These are phyloP conservation scores for Blastocystis sp. DNA, from an alignment of 352 stramenopile genomes.

Conservation along the genomic window DNA sequence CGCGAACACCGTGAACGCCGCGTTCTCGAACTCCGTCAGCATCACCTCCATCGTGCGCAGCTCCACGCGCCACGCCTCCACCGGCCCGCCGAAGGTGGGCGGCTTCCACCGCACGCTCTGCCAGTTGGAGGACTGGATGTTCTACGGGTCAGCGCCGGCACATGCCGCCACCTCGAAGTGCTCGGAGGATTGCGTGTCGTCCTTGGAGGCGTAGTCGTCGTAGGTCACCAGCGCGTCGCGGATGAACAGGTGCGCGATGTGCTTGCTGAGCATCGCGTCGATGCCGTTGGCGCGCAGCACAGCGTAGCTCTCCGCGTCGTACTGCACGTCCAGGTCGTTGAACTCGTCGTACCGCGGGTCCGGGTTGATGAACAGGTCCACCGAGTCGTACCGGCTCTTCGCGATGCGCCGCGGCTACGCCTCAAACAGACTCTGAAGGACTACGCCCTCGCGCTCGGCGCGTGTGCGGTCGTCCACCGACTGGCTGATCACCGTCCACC, in stretches of 20 bases:
- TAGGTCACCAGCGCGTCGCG: constrained; percentile 93
- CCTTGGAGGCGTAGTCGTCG: constrained; percentile 81
- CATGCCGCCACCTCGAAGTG: constrained; percentile 69
- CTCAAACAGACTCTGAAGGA: background rate
- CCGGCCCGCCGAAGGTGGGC: constrained; percentile 79
- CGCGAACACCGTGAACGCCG: constrained; percentile 96
- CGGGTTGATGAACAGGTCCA: constrained; percentile 74
- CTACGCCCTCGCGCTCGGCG: constrained; percentile 75
- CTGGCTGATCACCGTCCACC: constrained; percentile 93
- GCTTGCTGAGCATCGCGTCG: constrained; percentile 88
- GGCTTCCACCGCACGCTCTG: constrained; percentile 99
- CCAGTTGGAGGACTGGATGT: constrained; percentile 99
- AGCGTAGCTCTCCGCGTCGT: constrained; percentile 88
- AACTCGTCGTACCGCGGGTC: constrained; percentile 73
- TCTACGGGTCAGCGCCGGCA: constrained; percentile 76
- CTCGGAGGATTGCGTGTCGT: constrained; percentile 79
- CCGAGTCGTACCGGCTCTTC: constrained; percentile 87
- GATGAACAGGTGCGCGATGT: constrained; percentile 98
- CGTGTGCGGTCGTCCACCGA: constrained; percentile 89
- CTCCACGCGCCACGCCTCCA: constrained; percentile 79
- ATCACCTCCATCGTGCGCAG: constrained; percentile 99
- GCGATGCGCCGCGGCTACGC: constrained; percentile 76
- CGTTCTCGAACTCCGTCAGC: constrained; percentile 99
- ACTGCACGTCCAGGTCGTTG: constrained; percentile 89
- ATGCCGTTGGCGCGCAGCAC: constrained; percentile 85